Conservation (phyloP, 345 rosid species). For the Geranium brycei region DNA sequence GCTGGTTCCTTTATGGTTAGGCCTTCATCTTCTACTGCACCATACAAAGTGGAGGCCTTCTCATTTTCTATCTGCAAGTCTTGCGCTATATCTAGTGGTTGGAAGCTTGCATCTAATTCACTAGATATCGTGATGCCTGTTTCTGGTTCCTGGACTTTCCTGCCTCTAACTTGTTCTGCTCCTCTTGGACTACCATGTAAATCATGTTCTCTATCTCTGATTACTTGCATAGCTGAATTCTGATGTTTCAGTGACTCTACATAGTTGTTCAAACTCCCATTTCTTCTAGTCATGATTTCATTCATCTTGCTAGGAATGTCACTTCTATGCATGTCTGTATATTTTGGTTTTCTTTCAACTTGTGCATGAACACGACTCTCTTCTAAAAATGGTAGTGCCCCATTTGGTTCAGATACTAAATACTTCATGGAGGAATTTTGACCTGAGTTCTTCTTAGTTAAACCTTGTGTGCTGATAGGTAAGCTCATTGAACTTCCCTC, state of each 20-base stretch:
- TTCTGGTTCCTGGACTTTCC: too few relatives aligned
- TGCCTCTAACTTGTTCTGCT: too few relatives aligned
- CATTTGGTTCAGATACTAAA: conserved; percentile 14
- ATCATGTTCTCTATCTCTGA: conserved; percentile 18
- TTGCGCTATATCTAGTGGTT: conserved; percentile 5
- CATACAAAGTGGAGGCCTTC: conserved; percentile 18
- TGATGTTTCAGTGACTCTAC: conserved; percentile 20
- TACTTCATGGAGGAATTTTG: conserved; percentile 13
- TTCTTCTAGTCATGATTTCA: conserved; percentile 23
- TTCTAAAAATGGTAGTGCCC: conserved; percentile 9
- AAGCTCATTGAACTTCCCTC: too few relatives aligned
- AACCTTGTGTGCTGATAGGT: too few relatives aligned
- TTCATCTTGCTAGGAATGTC: conserved; percentile 24
- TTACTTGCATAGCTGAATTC: conserved; percentile 23
- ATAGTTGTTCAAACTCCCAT: conserved; percentile 18
- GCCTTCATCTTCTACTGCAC: conserved; percentile 13
- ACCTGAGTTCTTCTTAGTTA: too few relatives aligned
- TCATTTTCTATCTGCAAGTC: conserved; percentile 20
- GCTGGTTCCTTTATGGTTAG: conserved; percentile 17
- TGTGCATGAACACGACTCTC: conserved; percentile 18
- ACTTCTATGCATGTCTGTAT: conserved; percentile 14
- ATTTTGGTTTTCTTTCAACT: conserved; percentile 17
- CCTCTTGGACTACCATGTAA: too few relatives aligned
- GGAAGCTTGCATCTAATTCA: too few relatives aligned
- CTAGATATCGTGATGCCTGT: too few relatives aligned